A percentile compares a stretch with the other conserved stretches of the same genome.
These are phyloP conservation scores for Pichia heedii DNA, from an alignment of 805 yeast genomes.

Conservation along the genomic window DNA sequence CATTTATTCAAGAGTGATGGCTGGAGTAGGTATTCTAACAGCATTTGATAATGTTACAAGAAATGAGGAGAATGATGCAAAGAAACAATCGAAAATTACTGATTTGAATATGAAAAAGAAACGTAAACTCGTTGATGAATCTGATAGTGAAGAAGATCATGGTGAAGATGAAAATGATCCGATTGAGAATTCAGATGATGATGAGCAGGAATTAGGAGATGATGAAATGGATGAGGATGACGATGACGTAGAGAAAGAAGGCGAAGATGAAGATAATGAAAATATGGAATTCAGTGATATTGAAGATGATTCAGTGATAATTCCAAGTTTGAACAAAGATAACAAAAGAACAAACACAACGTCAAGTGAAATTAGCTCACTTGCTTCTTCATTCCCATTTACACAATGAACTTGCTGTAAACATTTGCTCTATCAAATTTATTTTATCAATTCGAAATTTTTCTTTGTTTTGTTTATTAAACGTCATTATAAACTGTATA, in stretches of 20 bases:
- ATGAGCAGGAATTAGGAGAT: constrained; percentile 2
- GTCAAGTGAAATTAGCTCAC: constrained; percentile 7
- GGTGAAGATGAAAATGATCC: constrained; percentile 12
- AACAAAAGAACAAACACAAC: not conserved
- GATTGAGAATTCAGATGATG: constrained; percentile 9
- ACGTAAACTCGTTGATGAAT: constrained; percentile 3
- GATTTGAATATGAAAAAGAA: not conserved
- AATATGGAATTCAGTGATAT: not conserved
- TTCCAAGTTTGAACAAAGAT: not conserved
- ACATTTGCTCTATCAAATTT: not conserved
- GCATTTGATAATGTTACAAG: not conserved
- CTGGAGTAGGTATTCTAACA: not conserved
- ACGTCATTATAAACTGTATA: not conserved
- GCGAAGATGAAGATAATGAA: constrained; percentile 3
- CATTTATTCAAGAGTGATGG: constrained; percentile 8
- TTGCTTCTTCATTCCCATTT: constrained; percentile 9
- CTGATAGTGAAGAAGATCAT: constrained; percentile 3
- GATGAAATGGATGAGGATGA: not conserved
- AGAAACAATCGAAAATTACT: constrained; percentile 2
- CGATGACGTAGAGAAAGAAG: constrained; percentile 8
- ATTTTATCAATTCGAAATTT: not conserved
- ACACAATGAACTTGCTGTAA: constrained; percentile 1
- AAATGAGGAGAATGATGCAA: not conserved
- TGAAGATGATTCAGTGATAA: not conserved
- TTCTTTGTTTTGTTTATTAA: not conserved